Evolutionary conservation across 306 rosid genomes (phyloP).

Genomic region (Styphnolobium japonicum): DNA sequence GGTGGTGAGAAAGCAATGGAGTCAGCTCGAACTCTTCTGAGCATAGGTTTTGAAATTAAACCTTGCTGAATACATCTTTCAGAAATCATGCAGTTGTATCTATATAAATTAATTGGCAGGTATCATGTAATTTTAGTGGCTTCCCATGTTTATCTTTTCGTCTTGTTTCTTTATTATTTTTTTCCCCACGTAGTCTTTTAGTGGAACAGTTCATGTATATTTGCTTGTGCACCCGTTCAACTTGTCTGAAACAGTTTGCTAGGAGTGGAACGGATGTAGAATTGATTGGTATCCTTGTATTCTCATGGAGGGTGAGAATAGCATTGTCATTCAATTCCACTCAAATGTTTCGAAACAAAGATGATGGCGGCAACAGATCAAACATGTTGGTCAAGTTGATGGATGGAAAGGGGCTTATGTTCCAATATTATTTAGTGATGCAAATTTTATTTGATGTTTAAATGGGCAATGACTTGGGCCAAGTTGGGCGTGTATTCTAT

Average conservation of each 20-base stretch:
- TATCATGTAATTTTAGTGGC: constrained; percentile 36
- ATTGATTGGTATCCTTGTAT: constrained; percentile 25
- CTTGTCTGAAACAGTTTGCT: constrained; percentile 46
- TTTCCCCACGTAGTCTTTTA: constrained; percentile 33
- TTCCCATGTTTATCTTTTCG: background rate
- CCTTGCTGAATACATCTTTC: constrained; percentile 66
- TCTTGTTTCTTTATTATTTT: background rate
- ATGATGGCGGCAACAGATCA: background rate
- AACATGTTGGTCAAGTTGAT: background rate
- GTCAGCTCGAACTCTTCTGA: constrained; percentile 91
- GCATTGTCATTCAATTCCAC: background rate
- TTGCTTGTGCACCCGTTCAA: constrained; percentile 36
- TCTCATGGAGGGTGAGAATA: background rate
- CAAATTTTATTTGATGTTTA: background rate
- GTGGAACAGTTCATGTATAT: constrained; percentile 58
- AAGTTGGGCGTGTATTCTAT: background rate
- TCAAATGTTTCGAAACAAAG: background rate
- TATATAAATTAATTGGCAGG: constrained; percentile 49
- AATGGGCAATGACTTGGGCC: background rate
- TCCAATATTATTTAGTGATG: background rate
- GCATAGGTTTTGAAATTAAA: constrained; percentile 98
- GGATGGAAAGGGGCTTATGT: background rate
- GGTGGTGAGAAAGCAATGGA: constrained; percentile 99
- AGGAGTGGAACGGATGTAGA: constrained; percentile 37
- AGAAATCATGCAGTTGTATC: constrained; percentile 39